Percentiles rank a stretch among this genome's conserved stretches.
Evolutionary conservation across 1,284 basidiomycete species (phyloP).

Genomic region (Ustilago tritici): DNA sequence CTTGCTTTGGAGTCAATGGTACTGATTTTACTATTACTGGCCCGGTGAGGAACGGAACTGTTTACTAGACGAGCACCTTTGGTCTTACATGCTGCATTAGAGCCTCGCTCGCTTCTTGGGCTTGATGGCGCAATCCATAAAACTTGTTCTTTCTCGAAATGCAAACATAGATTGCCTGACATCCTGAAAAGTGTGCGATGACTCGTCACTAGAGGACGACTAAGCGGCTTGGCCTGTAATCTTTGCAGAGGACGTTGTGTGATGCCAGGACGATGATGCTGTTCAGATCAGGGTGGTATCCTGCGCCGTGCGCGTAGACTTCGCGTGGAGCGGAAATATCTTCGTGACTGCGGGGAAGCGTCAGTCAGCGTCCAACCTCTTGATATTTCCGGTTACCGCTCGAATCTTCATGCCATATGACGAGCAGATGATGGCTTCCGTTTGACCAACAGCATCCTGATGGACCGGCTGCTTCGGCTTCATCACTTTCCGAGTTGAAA

Average conservation of each 20-base stretch:
- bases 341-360: slow-evolving; percentile 3
- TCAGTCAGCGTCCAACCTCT: not conserved
- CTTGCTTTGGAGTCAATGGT: slow-evolving; percentile 60
- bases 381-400: slow-evolving; percentile 2
- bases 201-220: too few relatives aligned
- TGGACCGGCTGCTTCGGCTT: slow-evolving; percentile 1
- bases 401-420: not conserved
- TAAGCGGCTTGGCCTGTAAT: too few relatives aligned
- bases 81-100: not conserved
- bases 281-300: not conserved
- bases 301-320: not conserved
- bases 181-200: too few relatives aligned
- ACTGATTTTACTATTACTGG: slow-evolving; percentile 58
- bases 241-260: too few relatives aligned
- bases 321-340: not conserved
- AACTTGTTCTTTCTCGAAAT: too few relatives aligned
- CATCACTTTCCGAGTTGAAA: not conserved
- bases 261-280: not conserved
- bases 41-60: slow-evolving; percentile 52
- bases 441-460: not conserved
- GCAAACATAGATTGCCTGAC: too few relatives aligned
- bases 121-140: not conserved
- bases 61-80: slow-evolving; percentile 20
- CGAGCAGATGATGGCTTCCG: not conserved
- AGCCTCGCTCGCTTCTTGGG: not conserved